Conservation (phyloP, 352 stramenopile genomes). For the Globisporangium paroecandrum region DNA sequence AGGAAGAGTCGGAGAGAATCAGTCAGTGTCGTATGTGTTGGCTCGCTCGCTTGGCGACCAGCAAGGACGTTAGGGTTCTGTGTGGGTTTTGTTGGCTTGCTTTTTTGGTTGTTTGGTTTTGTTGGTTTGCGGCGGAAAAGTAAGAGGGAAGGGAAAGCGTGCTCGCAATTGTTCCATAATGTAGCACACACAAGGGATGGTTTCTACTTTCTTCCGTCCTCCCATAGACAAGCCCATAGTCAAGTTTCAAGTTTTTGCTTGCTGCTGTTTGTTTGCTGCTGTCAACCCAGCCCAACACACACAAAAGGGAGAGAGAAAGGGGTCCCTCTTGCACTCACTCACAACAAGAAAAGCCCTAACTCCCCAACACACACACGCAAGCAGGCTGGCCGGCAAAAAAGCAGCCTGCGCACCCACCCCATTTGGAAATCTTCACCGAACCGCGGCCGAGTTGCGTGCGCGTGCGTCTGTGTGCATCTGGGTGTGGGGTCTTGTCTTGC, state of each 20-base stretch:
- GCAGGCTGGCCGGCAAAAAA: neutral
- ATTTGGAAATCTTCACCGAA: constrained; percentile 22
- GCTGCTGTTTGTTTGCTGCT: neutral
- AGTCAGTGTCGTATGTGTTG: constrained; percentile 1
- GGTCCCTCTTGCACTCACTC: neutral
- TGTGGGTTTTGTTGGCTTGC: neutral
- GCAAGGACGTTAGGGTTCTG: neutral
- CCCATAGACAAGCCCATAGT: constrained; percentile 9
- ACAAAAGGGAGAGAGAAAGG: constrained; percentile 4
- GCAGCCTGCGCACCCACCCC: neutral
- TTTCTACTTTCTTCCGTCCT: constrained; percentile 8
- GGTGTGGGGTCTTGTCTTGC: neutral
- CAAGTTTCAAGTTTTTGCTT: neutral
- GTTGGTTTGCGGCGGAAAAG: neutral
- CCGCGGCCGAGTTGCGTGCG: constrained; percentile 11
- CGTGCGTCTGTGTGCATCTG: constrained; percentile 4
- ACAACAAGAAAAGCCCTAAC: neutral
- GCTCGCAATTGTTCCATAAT: constrained; percentile 4
- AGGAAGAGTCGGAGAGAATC: constrained; percentile 18
- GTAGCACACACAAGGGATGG: constrained; percentile 2
- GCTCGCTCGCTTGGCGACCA: neutral
- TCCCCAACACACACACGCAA: neutral
- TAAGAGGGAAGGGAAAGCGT: neutral
- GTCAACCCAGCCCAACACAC: constrained; percentile 5
- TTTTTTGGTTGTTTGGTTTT: neutral